Evolutionary conservation across 176 grass and related monocot genomes (phyloP).

Genomic region (Paspalum notatum): DNA sequence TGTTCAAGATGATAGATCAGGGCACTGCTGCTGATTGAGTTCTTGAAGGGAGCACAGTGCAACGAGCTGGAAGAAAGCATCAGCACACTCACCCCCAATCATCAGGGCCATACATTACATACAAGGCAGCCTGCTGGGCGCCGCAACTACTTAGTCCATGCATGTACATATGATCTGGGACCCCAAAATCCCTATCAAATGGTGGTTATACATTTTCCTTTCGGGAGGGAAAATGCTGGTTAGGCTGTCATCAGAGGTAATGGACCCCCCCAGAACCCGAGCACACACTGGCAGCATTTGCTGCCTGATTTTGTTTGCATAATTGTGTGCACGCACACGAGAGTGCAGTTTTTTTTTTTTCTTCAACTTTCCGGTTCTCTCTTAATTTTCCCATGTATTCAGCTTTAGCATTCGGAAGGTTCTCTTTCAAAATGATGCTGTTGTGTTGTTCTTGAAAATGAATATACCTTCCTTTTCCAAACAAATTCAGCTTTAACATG

Average conservation of each 20-base stretch:
- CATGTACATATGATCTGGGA: slow-evolving; percentile 17
- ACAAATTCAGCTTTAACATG: not conserved
- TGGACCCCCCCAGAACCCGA: slow-evolving; percentile 40
- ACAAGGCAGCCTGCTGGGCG: slow-evolving; percentile 29
- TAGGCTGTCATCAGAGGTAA: slow-evolving; percentile 52
- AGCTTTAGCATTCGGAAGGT: not conserved
- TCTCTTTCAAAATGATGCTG: too few relatives aligned
- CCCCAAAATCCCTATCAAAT: slow-evolving; percentile 33
- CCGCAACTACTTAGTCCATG: slow-evolving; percentile 14
- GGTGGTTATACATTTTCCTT: slow-evolving; percentile 37
- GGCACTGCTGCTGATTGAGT: not conserved
- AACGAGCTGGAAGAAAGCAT: slow-evolving; percentile 47
- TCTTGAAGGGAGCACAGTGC: slow-evolving; percentile 31
- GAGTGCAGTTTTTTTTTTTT: not conserved
- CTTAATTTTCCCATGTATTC: not conserved
- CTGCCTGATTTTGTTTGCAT: slow-evolving; percentile 12
- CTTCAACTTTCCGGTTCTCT: not conserved
- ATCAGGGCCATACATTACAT: slow-evolving; percentile 2
- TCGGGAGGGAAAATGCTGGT: slow-evolving; percentile 14
- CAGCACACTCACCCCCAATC: slow-evolving; percentile 20
- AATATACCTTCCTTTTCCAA: too few relatives aligned
- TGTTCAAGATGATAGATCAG: slow-evolving; percentile 17
- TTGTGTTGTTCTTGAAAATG: too few relatives aligned
- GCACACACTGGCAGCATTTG: slow-evolving; percentile 43
- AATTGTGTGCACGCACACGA: not conserved